These are phyloP conservation scores for Kwoniella sp. DNA, from an alignment of 768 basidiomycete species.

Conservation along the genomic window DNA sequence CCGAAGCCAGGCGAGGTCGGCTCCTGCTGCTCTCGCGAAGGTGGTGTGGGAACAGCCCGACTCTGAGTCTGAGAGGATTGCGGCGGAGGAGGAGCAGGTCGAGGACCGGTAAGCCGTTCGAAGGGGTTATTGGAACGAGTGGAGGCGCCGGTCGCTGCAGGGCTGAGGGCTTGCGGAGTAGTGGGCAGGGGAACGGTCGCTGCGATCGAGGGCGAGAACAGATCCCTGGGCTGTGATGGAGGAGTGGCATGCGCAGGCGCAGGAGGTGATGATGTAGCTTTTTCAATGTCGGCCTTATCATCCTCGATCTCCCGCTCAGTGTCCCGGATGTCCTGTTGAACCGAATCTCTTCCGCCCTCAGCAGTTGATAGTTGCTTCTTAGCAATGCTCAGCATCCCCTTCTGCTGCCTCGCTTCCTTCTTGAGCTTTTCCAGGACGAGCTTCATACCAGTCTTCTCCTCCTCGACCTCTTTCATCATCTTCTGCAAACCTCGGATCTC, in stretches of 20 bases:
- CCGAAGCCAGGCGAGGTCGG: slow-evolving; percentile 33
- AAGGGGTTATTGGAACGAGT: slow-evolving; percentile 87
- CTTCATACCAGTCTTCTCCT: slow-evolving; percentile 72
- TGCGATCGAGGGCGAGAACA: slow-evolving; percentile 59
- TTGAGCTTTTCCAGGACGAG: slow-evolving; percentile 79
- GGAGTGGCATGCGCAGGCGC: slow-evolving; percentile 2
- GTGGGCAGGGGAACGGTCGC: slow-evolving; percentile 72
- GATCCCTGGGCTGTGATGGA: slow-evolving; percentile 10
- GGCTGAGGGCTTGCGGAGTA: slow-evolving; percentile 67
- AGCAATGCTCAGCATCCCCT: slow-evolving; percentile 89
- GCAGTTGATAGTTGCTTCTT: slow-evolving; percentile 87
- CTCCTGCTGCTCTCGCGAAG: slow-evolving; percentile 3
- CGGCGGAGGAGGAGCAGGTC: slow-evolving; percentile 4
- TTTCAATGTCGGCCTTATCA: slow-evolving; percentile 51
- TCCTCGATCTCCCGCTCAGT: slow-evolving; percentile 62
- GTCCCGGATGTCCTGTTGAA: slow-evolving; percentile 72
- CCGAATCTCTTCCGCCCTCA: slow-evolving; percentile 73
- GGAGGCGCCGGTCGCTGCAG: slow-evolving; percentile 60
- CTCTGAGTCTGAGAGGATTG: slow-evolving; percentile 1
- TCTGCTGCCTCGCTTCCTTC: slow-evolving; percentile 95
- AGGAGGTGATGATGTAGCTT: slow-evolving; percentile 40
- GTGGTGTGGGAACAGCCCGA: slow-evolving; percentile 4
- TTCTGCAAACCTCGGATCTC: slow-evolving; percentile 83
- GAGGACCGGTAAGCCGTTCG: slow-evolving; percentile 60
- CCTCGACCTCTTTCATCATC: slow-evolving; percentile 76